phyloP scores from a whole-genome alignment of 208 protist genomes.

The Porcisia hertigi region DNA sequence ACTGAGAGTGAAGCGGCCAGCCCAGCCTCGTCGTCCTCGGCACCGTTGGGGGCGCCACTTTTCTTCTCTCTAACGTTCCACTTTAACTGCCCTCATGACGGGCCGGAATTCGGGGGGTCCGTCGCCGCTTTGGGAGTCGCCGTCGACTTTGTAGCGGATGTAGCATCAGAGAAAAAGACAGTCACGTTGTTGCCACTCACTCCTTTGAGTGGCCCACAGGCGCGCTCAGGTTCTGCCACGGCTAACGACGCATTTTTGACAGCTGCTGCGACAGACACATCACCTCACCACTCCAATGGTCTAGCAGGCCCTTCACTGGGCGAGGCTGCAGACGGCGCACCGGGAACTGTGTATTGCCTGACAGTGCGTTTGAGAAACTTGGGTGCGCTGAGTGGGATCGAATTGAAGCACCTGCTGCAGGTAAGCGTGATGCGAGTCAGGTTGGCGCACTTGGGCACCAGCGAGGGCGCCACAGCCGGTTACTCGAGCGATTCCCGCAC shows the following conservation, averaged over 20 bases:
- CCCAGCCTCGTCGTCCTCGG: background rate
- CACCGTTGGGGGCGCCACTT: conserved; percentile 8
- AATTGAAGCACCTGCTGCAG: conserved; percentile 59
- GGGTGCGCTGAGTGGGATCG: conserved; percentile 13
- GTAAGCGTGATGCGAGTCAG: conserved; percentile 46
- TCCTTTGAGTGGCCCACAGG: background rate
- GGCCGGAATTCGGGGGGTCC: background rate
- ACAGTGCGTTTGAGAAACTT: conserved; percentile 14
- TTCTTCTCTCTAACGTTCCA: conserved; percentile 1
- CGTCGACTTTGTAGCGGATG: conserved; percentile 51
- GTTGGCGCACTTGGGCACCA: conserved; percentile 11
- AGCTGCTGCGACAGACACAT: background rate
- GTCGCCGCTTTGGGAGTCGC: background rate
- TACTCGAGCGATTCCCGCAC: background rate
- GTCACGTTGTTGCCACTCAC: conserved; percentile 3
- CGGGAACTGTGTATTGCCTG: background rate
- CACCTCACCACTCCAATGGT: background rate
- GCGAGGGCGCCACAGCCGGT: background rate
- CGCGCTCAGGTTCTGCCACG: background rate
- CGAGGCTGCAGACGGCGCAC: background rate
- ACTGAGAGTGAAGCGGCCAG: background rate
- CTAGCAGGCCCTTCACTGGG: background rate
- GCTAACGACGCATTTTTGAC: background rate
- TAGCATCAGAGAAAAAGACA: conserved; percentile 35
- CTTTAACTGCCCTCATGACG: background rate